Evolutionary conservation across 2,329 filamentous ascomycete species (phyloP), one percentile per base, ranked within the genome.

Genomic region (Paecilomyces dactylethromorphus): DNA sequence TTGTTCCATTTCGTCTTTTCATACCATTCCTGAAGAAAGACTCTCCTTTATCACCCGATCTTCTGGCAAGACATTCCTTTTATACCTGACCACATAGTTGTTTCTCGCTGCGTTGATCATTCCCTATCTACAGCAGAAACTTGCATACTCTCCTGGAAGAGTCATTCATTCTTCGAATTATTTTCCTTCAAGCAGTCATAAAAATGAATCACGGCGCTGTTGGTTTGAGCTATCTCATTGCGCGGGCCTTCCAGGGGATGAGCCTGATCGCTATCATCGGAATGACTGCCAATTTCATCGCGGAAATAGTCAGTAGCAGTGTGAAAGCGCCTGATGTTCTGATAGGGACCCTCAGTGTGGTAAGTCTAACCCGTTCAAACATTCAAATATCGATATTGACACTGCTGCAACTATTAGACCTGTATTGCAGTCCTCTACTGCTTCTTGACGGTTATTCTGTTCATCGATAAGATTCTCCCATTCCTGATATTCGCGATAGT

Each of bases 361-460:
- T 96, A 83, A 69, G 90, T 22, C 12, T 21, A 11, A 10, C n/a
- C 6, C 35, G 3, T 35, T 29, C 4, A 29, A 6, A 32, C 53
- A 31, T 15, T 31, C 2, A 13, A 2, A 11, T n/a, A 13, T 24
- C 7, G 2, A 13, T 55, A 39, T 21, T 63, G 45, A 32, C 11
- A 35, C 13, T 56, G 29, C 18, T 53, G 54, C 15, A 31, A 29
- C 33, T 62, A 29, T 5, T 7, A 95, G 91, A 85, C 90, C 31
- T 89, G 85, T 76, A 86, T 94, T 59, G 87, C 90, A 10, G 83
- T 87, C 4, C 83, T 96, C 60, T 96, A 96, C 81, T 84, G 87
- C 64, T 82, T 83, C 66, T 87, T 95, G 66, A 88, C 89, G 18
- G 88, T 89, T 77, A 91, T 95, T 71, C 88, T 92, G 64, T 93